Conservation (phyloP, 2,329 filamentous ascomycete species). For the Xylariaceae sp. region DNA sequence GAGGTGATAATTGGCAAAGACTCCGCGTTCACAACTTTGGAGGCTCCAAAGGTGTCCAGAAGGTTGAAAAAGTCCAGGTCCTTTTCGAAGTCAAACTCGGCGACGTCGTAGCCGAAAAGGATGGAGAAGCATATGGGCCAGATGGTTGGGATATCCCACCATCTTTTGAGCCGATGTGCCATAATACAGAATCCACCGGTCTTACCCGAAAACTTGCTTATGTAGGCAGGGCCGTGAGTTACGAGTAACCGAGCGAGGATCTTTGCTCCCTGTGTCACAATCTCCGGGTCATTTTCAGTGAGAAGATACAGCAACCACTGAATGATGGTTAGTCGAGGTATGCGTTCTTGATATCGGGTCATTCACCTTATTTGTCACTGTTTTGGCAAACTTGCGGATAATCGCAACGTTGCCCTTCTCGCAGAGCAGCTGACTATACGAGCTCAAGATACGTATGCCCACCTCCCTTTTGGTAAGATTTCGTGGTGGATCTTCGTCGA, state of each 20-base stretch:
- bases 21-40: constrained; percentile 70
- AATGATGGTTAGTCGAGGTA: constrained; percentile 31
- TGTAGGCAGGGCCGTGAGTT: constrained; percentile 76
- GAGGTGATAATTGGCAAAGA: constrained; percentile 74
- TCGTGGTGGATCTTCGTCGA: constrained; percentile 32
- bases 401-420: constrained; percentile 63
- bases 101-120: constrained; percentile 79
- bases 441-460: constrained; percentile 68
- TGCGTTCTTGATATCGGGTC: constrained; percentile 19
- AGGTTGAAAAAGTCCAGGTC: constrained; percentile 72
- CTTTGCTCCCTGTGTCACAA: constrained; percentile 75
- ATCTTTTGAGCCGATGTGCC: constrained; percentile 74
- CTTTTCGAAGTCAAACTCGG: constrained; percentile 66
- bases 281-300: constrained; percentile 78
- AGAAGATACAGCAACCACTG: constrained; percentile 90
- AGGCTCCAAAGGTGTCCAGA: constrained; percentile 66
- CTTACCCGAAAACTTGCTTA: constrained; percentile 77
- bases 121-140: constrained; percentile 90
- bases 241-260: constrained; percentile 81
- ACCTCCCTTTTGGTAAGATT: constrained; percentile 63
- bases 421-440: constrained; percentile 77
- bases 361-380: constrained; percentile 87
- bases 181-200: constrained; percentile 85
- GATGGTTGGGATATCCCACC: constrained; percentile 81
- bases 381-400: constrained; percentile 84